Conservation (phyloP, 495 filamentous ascomycete species). For the Lasiosphaeris hirsuta region DNA sequence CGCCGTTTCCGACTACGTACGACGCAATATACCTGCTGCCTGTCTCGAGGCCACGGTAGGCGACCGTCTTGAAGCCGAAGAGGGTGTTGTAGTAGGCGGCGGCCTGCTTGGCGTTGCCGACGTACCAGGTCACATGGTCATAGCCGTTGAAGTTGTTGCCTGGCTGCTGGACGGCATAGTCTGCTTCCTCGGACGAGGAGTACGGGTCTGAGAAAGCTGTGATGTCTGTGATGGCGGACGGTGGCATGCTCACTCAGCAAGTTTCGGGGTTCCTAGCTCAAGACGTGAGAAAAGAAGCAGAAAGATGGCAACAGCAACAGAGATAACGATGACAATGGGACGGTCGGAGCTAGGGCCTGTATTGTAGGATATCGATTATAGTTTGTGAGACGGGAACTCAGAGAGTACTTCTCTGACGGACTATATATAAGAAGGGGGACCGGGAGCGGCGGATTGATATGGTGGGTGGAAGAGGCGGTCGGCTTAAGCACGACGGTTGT, state of each 20-base stretch:
- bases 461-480: not conserved
- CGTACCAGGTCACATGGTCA: slow-evolving; percentile 88
- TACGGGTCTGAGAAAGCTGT: slow-evolving; percentile 33
- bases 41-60: slow-evolving; percentile 84
- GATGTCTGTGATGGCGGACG: slow-evolving; percentile 61
- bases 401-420: no score
- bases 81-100: slow-evolving; percentile 80
- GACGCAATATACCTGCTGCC: slow-evolving; percentile 70
- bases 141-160: slow-evolving; percentile 69
- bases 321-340: no score
- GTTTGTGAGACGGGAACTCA: no score
- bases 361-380: no score
- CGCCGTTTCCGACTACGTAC: slow-evolving; percentile 75
- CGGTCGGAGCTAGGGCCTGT: no score
- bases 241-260: slow-evolving; percentile 57
- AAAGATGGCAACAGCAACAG: no score
- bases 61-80: slow-evolving; percentile 76
- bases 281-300: no score
- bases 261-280: not conserved
- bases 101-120: slow-evolving; percentile 93
- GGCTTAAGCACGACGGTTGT: not conserved
- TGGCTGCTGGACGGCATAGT: slow-evolving; percentile 42
- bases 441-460: not conserved
- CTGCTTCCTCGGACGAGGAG: slow-evolving; percentile 39
- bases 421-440: not conserved